Evolutionary conservation across 352 stramenopile species (phyloP).

Genomic region (Nothophytophthora sp.): DNA sequence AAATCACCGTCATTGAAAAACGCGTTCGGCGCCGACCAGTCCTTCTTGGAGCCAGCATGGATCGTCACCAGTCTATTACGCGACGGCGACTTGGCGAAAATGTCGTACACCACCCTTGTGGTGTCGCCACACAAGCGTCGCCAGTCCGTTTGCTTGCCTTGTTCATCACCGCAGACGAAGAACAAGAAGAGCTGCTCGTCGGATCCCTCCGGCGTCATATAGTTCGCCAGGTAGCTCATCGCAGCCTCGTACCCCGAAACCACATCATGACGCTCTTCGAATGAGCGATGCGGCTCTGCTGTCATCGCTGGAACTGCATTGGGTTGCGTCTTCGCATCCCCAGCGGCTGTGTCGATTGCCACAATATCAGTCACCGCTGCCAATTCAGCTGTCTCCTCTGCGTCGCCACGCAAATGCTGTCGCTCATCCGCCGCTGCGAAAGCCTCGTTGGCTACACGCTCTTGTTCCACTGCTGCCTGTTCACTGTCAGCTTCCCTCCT

Average conservation of each 20-base stretch:
- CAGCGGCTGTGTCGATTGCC: background rate
- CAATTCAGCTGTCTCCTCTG: no score
- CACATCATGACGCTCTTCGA: constrained; percentile 43
- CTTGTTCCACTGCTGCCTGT: background rate
- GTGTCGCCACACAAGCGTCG: constrained; percentile 44
- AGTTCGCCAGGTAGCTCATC: constrained; percentile 51
- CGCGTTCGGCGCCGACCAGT: constrained; percentile 56
- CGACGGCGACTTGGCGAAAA: constrained; percentile 53
- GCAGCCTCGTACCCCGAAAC: constrained; percentile 53
- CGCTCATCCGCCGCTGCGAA: background rate
- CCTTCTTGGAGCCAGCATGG: constrained; percentile 51
- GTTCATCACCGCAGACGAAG: constrained; percentile 66
- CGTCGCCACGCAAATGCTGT: constrained; percentile 13
- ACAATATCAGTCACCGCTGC: no score
- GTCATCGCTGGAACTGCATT: background rate
- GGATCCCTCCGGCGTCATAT: constrained; percentile 21
- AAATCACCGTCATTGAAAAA: constrained; percentile 69
- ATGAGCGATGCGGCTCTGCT: constrained; percentile 3
- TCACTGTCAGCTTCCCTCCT: background rate
- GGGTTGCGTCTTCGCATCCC: background rate
- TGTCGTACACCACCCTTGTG: constrained; percentile 46
- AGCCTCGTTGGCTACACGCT: background rate
- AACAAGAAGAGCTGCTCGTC: constrained; percentile 67
- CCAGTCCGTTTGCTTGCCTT: constrained; percentile 48
- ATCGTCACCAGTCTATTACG: constrained; percentile 58